Conservation (phyloP, 2,329 filamentous ascomycete species). For the Alternaria dauci region DNA sequence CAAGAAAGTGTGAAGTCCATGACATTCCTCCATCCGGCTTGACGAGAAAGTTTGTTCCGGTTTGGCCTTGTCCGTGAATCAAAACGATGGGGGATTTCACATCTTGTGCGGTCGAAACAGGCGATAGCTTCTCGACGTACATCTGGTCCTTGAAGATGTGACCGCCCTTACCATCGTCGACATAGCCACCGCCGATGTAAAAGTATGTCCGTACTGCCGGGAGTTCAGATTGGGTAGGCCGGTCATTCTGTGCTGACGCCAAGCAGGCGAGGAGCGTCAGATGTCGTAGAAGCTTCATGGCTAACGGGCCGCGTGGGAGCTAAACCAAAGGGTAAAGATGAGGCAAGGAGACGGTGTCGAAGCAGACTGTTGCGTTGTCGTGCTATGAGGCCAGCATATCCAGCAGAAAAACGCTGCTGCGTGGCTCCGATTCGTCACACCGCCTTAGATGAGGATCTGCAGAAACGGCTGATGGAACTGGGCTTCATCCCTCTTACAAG, state of each 20-base stretch:
- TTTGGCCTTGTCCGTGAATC: slow-evolving; percentile 26
- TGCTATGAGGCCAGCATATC: not conserved
- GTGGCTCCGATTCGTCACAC: not conserved
- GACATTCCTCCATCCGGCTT: slow-evolving; percentile 60
- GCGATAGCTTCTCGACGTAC: slow-evolving; percentile 27
- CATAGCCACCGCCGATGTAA: slow-evolving; percentile 30
- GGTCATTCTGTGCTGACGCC: not conserved
- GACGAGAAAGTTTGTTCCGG: slow-evolving; percentile 40
- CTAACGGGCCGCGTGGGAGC: not conserved
- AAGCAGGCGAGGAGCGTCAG: not conserved
- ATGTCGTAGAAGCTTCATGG: not conserved
- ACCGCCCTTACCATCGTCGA: slow-evolving; percentile 18
- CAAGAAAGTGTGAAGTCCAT: slow-evolving; percentile 60
- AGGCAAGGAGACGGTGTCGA: not conserved
- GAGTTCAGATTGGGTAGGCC: not conserved
- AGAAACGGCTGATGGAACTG: not conserved
- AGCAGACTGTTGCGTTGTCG: not conserved
- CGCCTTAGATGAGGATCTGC: not conserved
- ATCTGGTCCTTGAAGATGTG: slow-evolving; percentile 30
- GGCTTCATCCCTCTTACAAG: not conserved
- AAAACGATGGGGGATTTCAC: slow-evolving; percentile 16
- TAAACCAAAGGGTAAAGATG: not conserved
- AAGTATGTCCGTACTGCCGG: slow-evolving; percentile 24
- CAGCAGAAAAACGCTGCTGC: not conserved
- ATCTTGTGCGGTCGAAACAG: not conserved